These are phyloP conservation scores for Tothia fuscella DNA, from an alignment of 2,329 filamentous ascomycete species.

Conservation along the genomic window DNA sequence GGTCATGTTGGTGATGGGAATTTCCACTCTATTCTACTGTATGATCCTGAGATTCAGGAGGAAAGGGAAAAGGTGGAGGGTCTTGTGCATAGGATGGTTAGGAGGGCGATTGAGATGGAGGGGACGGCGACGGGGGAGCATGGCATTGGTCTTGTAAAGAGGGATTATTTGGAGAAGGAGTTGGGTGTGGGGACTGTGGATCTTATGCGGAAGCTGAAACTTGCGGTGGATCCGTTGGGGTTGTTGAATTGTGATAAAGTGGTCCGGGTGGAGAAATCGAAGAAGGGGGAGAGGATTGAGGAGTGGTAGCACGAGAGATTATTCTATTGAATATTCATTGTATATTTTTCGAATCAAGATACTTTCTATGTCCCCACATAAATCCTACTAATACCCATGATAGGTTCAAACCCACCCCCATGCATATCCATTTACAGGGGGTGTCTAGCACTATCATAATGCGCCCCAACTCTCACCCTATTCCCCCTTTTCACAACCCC, in stretches of 20 bases:
- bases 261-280: constrained; percentile 37
- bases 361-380: background rate
- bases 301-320: constrained; percentile 1
- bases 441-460: background rate
- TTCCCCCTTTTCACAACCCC: background rate
- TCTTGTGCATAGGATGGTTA: constrained; percentile 73
- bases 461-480: background rate
- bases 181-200: constrained; percentile 64
- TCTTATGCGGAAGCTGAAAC: constrained; percentile 74
- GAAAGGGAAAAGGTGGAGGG: constrained; percentile 56
- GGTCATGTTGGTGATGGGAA: constrained; percentile 67
- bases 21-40: constrained; percentile 55
- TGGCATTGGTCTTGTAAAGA: constrained; percentile 72
- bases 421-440: background rate
- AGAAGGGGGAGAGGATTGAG: background rate
- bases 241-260: constrained; percentile 55
- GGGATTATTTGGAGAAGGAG: constrained; percentile 71
- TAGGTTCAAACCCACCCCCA: background rate
- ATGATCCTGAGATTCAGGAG: constrained; percentile 41
- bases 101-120: constrained; percentile 72
- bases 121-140: constrained; percentile 81
- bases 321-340: no score
- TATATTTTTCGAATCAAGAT: no score
- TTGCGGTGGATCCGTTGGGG: constrained; percentile 64
- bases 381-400: background rate